Base-by-base conservation (phyloP, 192 early-diverging fungal genomes). In the Gigaspora rosea region DNA sequence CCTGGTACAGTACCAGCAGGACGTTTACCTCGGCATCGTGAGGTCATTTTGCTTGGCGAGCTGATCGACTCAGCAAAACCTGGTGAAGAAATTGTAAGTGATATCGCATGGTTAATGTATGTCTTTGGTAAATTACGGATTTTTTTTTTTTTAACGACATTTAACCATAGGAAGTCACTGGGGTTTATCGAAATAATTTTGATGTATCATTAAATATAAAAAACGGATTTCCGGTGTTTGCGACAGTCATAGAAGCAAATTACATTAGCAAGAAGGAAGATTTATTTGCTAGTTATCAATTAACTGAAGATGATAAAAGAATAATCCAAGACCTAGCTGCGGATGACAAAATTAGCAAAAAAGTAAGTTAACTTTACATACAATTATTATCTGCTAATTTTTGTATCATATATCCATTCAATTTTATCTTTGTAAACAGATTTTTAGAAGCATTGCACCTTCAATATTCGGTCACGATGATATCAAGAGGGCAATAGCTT, bases 401-500 rank as follows among this genome's bases (percentile, higher is more conserved):
- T 75, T 52, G 27, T 27, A 27, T 27, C 27, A 9, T 81, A 27
- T 49, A 41, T 32, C 71, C 13, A 13, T 13, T 46, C 48, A 69
- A 69, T 46, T 49, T 18, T 18, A 62, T 33, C 18, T 18, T 10
- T n/a, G 15, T 13, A 27, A 62, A 64, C 67, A 93, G 88, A 94
- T 99, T 67, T 91, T 97, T 77, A 93, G 93, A 82, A 93, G 91
- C 67, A 96, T 99, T 65, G 97, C 97, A 10, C 97, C 97, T 22
- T 99, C 97, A n/a, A 99, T 99, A 80, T 97, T 94, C 86, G 97
- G 97, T 36, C 97, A 99, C 80, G 95, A 97, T 64, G 93, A 97
- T 80, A 96, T 99, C 83, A 97, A 97, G 77, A 94, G 95, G 2
- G 95, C 94, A 8, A 85, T 99, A 81, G 94, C 96, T 3, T 82